These are phyloP conservation scores for Rhodosporidiobolus sp. DNA, from an alignment of 768 basidiomycete species.

Conservation along the genomic window DNA sequence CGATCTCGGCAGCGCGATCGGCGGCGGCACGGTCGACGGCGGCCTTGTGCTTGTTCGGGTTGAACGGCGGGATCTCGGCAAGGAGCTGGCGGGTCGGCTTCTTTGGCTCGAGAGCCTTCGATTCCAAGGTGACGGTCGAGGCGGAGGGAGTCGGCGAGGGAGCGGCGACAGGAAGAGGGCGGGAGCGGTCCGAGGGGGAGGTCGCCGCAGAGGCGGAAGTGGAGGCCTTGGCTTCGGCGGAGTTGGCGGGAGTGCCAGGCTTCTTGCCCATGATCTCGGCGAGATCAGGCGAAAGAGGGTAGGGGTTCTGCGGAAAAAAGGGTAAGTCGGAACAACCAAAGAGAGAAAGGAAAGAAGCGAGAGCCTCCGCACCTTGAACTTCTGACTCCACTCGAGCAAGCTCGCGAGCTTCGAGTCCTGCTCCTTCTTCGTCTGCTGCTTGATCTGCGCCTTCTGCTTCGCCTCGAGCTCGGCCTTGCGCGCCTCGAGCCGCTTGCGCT, in stretches of 20 bases:
- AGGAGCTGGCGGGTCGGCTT: conserved; percentile 65
- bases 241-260: conserved; percentile 54
- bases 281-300: conserved; percentile 78
- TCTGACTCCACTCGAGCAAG: conserved; percentile 84
- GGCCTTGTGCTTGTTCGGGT: conserved; percentile 56
- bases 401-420: conserved; percentile 94
- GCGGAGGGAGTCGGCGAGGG: conserved; percentile 34
- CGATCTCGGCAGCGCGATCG: conserved; percentile 12
- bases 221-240: conserved; percentile 15
- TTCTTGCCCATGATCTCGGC: conserved; percentile 86
- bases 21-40: too few relatives aligned
- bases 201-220: conserved; percentile 29
- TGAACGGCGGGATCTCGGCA: conserved; percentile 86
- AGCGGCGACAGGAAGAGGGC: conserved; percentile 18
- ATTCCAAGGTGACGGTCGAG: conserved; percentile 8
- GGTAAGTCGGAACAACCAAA: not conserved
- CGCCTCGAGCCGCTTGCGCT: conserved; percentile 82
- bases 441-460: conserved; percentile 5
- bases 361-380: conserved; percentile 71
- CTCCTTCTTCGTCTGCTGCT: conserved; percentile 73
- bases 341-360: not conserved
- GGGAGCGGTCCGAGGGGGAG: conserved; percentile 18
- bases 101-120: conserved; percentile 29
- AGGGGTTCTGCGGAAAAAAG: conserved; percentile 70
- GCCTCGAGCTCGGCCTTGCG: conserved; percentile 67